phyloP scores from a whole-genome alignment of 2,329 filamentous ascomycete species.

The Clonostachys byssicola region DNA sequence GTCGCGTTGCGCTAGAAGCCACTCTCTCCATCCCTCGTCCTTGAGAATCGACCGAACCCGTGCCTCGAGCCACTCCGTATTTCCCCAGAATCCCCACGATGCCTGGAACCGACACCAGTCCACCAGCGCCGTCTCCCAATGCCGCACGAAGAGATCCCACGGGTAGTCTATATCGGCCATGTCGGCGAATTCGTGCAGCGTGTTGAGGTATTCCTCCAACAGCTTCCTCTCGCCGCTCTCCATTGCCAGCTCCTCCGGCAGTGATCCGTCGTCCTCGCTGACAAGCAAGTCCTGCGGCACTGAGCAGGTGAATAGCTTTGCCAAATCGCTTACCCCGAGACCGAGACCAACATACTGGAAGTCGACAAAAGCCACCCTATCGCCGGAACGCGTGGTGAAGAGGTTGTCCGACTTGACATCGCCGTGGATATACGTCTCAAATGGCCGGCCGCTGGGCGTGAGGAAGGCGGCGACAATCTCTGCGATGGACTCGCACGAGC shows the following conservation, averaged over 20 bases:
- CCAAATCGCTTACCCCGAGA: constrained; percentile 60
- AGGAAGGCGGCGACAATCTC: constrained; percentile 49
- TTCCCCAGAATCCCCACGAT: constrained; percentile 59
- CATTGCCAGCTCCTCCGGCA: constrained; percentile 40
- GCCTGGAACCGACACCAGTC: constrained; percentile 63
- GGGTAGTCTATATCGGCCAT: constrained; percentile 30
- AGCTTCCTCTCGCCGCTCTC: constrained; percentile 41
- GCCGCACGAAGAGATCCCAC: constrained; percentile 48
- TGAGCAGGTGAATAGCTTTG: constrained; percentile 65
- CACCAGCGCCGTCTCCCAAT: constrained; percentile 65
- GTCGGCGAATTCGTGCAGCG: constrained; percentile 13
- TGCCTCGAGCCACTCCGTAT: constrained; percentile 52
- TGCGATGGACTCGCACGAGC: constrained; percentile 29
- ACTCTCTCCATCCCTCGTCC: constrained; percentile 37
- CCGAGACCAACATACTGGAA: constrained; percentile 67
- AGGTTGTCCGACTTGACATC: constrained; percentile 69
- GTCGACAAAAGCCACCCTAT: constrained; percentile 60
- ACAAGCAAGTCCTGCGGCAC: constrained; percentile 20
- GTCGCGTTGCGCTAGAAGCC: constrained; percentile 22
- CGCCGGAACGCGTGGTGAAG: constrained; percentile 46
- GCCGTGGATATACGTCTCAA: constrained; percentile 60
- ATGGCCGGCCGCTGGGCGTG: constrained; percentile 33
- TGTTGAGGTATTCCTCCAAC: constrained; percentile 42
- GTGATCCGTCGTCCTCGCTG: constrained; percentile 2
- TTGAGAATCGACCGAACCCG: constrained; percentile 43